Percentiles rank a stretch among this genome's conserved stretches.
Conservation (phyloP, 2,329 filamentous ascomycete genomes). For the Colletotrichum karsti region DNA sequence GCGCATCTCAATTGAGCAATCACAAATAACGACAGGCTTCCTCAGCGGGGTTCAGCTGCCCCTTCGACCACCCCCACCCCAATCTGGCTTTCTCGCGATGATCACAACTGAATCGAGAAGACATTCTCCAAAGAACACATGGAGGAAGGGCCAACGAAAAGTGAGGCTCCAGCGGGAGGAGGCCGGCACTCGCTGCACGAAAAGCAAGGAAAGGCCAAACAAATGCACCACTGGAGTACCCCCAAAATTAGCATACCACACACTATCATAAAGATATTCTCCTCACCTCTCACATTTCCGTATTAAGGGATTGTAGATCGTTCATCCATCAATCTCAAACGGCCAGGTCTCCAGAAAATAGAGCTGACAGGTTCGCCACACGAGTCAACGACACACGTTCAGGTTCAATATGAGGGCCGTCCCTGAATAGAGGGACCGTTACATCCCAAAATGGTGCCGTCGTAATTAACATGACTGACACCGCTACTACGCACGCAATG, state of each 20-base stretch:
- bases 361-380: not conserved
- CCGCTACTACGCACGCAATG: not conserved
- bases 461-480: not conserved
- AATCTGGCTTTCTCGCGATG: not conserved
- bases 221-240: not conserved
- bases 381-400: not conserved
- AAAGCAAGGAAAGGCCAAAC: not conserved
- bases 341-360: not conserved
- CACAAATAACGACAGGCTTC: not conserved
- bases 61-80: not conserved
- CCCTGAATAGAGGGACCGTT: not conserved
- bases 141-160: not conserved
- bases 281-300: not conserved
- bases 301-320: not conserved
- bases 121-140: not conserved
- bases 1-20: not conserved
- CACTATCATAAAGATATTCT: not conserved
- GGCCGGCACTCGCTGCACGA: not conserved
- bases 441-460: not conserved
- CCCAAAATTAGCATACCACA: conserved; percentile 6
- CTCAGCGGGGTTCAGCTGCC: not conserved
- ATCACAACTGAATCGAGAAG: not conserved
- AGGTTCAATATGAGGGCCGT: too few relatives aligned
- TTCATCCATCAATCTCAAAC: not conserved
- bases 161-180: conserved; percentile 3